Conservation (phyloP, 805 yeast species). For the Teunomyces pallodes region DNA sequence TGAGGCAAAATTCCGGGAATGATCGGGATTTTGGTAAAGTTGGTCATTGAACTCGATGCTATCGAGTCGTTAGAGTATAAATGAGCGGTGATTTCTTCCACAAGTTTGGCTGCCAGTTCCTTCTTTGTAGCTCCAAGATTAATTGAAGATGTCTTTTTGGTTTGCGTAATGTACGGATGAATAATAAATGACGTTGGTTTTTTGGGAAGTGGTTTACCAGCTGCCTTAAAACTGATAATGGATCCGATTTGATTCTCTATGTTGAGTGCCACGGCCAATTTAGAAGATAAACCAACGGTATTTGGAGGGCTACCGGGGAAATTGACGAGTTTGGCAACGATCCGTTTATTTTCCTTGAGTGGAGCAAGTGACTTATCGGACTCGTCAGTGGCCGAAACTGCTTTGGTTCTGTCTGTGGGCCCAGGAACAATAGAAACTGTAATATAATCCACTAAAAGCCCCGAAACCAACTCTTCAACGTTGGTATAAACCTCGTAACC, state of each 20-base stretch:
- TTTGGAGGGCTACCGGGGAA: conserved; percentile 29
- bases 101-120: conserved; percentile 17
- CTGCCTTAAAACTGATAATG: conserved; percentile 50
- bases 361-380: conserved; percentile 4
- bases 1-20: conserved; percentile 46
- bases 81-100: conserved; percentile 16
- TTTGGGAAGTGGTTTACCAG: conserved; percentile 33
- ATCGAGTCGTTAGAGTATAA: conserved; percentile 17
- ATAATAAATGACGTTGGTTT: conserved; percentile 43
- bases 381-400: neutral
- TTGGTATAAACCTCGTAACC: conserved; percentile 47
- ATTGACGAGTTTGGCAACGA: conserved; percentile 53
- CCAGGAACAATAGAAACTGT: conserved; percentile 53
- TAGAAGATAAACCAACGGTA: conserved; percentile 51
- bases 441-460: conserved; percentile 36
- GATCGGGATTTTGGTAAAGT: conserved; percentile 50
- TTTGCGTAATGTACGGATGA: conserved; percentile 53
- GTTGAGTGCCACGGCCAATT: conserved; percentile 56
- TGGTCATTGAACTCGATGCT: conserved; percentile 44
- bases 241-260: conserved; percentile 50
- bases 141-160: conserved; percentile 29
- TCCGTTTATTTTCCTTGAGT: conserved; percentile 34
- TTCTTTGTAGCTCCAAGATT: conserved; percentile 28
- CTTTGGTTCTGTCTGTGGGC: conserved; percentile 33
- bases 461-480: conserved; percentile 26